These are phyloP conservation scores for Lanmaoa pseudosensibilis DNA, from an alignment of 768 basidiomycete genomes.

Conservation along the genomic window DNA sequence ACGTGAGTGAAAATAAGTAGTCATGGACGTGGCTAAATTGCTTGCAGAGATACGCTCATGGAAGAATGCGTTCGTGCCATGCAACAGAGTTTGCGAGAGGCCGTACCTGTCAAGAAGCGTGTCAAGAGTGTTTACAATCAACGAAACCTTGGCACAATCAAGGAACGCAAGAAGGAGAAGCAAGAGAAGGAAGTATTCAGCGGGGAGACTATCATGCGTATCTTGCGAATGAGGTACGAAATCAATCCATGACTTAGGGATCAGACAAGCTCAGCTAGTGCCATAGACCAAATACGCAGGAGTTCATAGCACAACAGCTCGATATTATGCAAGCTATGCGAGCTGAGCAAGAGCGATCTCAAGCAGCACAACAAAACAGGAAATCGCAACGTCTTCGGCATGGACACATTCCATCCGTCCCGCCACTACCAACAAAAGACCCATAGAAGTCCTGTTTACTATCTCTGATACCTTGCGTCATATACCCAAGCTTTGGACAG, in stretches of 20 bases:
- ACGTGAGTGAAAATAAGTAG: conserved; percentile 53
- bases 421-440: conserved; percentile 28
- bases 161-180: conserved; percentile 86
- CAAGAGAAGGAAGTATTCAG: conserved; percentile 72
- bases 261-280: conserved; percentile 3
- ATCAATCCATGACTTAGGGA: background rate
- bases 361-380: conserved; percentile 57
- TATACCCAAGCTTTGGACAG: conserved; percentile 25
- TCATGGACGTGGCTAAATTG: conserved; percentile 6
- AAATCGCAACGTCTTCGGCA: conserved; percentile 55
- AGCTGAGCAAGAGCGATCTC: conserved; percentile 76
- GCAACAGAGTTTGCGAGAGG: conserved; percentile 78
- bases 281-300: conserved; percentile 69
- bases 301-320: conserved; percentile 87
- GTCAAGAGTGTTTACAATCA: conserved; percentile 92
- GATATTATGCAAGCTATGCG: conserved; percentile 81
- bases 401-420: conserved; percentile 28
- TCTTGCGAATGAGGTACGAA: conserved; percentile 88
- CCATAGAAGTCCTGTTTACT: conserved; percentile 8
- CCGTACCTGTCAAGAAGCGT: conserved; percentile 79
- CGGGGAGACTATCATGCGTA: conserved; percentile 91
- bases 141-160: conserved; percentile 94
- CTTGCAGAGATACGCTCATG: conserved; percentile 72
- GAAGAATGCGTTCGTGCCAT: conserved; percentile 96
- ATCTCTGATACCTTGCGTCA: conserved; percentile 24